These are phyloP conservation scores for Ensete ventricosum DNA, from an alignment of 176 grass and related monocot genomes.

Conservation along the genomic window DNA sequence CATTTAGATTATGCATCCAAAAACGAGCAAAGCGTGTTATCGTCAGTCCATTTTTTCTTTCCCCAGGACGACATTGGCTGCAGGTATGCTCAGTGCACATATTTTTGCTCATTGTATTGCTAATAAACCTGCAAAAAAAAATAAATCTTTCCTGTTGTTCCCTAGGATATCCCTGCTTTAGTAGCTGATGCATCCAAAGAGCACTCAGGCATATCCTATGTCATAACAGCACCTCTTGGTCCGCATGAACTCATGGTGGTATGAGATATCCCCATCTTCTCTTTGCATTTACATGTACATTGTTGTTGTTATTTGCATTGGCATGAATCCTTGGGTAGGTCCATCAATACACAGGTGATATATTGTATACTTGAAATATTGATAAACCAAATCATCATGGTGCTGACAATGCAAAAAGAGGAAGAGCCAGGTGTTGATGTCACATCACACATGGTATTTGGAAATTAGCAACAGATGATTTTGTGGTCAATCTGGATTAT, in stretches of 20 bases:
- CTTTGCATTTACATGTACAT: constrained; percentile 10
- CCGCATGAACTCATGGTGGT: constrained; percentile 96
- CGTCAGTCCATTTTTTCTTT: constrained; percentile 88
- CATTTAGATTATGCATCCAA: constrained; percentile 70
- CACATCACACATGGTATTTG: no score
- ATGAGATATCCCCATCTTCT: constrained; percentile 16
- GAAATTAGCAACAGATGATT: no score
- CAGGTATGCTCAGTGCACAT: constrained; percentile 32
- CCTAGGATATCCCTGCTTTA: constrained; percentile 78
- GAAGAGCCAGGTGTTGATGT: no score
- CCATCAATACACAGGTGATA: neutral
- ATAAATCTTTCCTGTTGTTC: constrained; percentile 2
- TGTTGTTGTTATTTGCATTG: neutral
- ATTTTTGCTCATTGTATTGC: neutral
- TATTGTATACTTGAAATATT: neutral
- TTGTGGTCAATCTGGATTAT: no score
- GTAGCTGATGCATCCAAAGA: constrained; percentile 59
- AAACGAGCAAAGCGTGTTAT: constrained; percentile 66
- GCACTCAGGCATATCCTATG: constrained; percentile 55
- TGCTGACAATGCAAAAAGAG: neutral
- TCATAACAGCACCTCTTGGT: constrained; percentile 82
- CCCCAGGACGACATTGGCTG: constrained; percentile 80
- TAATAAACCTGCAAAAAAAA: neutral
- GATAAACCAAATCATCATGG: neutral
- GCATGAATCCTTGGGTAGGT: neutral